phyloP scores from a whole-genome alignment of 768 basidiomycete species.

The Mycena rosella region DNA sequence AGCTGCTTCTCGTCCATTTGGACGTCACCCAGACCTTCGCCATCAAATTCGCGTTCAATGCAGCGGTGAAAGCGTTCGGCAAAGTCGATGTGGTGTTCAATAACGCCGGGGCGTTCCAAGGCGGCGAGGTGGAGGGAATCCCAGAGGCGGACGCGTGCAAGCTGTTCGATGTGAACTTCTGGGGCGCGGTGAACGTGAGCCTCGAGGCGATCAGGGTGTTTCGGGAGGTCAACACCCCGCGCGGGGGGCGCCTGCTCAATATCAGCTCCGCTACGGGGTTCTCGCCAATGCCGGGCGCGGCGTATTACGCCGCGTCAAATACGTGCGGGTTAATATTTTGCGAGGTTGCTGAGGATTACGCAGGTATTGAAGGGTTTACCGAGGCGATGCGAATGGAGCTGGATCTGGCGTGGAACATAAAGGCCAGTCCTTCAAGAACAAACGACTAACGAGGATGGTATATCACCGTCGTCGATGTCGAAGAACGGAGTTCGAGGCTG shows the following conservation, averaged over 20 bases:
- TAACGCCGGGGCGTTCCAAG: slow-evolving; percentile 50
- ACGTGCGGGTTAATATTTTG: not conserved
- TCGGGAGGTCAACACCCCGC: slow-evolving; percentile 46
- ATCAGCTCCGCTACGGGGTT: not conserved
- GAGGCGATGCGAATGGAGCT: not conserved
- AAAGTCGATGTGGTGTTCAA: slow-evolving; percentile 59
- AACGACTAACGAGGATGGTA: not conserved
- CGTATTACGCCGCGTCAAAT: not conserved
- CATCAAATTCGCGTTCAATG: slow-evolving; percentile 48
- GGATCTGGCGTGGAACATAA: not conserved
- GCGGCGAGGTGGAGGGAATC: slow-evolving; percentile 54
- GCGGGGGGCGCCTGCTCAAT: not conserved
- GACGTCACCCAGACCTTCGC: not conserved
- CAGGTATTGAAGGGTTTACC: not conserved
- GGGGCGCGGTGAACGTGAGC: slow-evolving; percentile 48
- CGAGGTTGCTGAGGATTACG: not conserved
- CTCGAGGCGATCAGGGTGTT: slow-evolving; percentile 49
- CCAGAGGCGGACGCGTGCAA: slow-evolving; percentile 47
- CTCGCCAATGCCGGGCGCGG: not conserved
- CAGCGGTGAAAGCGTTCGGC: slow-evolving; percentile 51
- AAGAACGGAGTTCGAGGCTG: not conserved
- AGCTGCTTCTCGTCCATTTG: not conserved
- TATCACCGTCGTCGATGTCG: not conserved
- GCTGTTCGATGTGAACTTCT: slow-evolving; percentile 53
- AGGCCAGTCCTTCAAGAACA: not conserved